A percentile compares a stretch with the other conserved stretches of the same genome.
Conservation (phyloP, 441 rosid genomes). For the Dalechampia spathulata region DNA sequence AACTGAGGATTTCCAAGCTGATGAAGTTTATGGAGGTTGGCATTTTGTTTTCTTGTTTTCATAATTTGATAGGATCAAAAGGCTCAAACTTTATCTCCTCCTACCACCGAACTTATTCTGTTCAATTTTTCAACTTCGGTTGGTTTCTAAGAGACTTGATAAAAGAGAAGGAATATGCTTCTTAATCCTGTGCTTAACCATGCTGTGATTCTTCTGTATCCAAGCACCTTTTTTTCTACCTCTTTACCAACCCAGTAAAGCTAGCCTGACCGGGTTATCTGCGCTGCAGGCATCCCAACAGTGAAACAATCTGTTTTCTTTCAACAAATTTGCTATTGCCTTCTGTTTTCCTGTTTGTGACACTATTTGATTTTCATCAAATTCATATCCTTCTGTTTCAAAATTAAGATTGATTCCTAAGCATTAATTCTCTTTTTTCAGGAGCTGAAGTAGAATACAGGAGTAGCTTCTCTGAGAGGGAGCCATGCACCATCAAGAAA, state of each 20-base stretch:
- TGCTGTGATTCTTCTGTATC: slow-evolving; percentile 18
- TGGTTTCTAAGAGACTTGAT: slow-evolving; percentile 12
- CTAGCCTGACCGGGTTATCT: no score
- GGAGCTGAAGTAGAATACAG: slow-evolving; percentile 69
- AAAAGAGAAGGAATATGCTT: slow-evolving; percentile 11
- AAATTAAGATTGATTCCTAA: slow-evolving; percentile 4
- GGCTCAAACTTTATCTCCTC: slow-evolving; percentile 6
- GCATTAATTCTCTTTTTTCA: slow-evolving; percentile 23
- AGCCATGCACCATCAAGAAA: slow-evolving; percentile 71
- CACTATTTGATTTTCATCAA: background rate
- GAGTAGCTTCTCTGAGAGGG: slow-evolving; percentile 81
- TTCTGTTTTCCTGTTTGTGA: slow-evolving; percentile 1
- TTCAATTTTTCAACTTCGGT: slow-evolving; percentile 11
- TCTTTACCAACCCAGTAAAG: no score
- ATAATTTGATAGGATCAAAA: slow-evolving; percentile 2
- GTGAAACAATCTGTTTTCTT: no score
- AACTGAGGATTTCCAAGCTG: slow-evolving; percentile 84
- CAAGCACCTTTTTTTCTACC: no score
- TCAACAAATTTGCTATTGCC: slow-evolving; percentile 5
- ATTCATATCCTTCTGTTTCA: background rate
- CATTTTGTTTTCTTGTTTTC: slow-evolving; percentile 9
- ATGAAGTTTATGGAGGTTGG: slow-evolving; percentile 58
- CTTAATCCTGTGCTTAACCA: slow-evolving; percentile 14
- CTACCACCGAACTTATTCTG: background rate
- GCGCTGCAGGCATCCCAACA: no score